Percentiles rank a stretch among this genome's conserved stretches.
These are phyloP conservation scores for Lactifluus piperatus DNA, from an alignment of 768 basidiomycete species.

Conservation along the genomic window DNA sequence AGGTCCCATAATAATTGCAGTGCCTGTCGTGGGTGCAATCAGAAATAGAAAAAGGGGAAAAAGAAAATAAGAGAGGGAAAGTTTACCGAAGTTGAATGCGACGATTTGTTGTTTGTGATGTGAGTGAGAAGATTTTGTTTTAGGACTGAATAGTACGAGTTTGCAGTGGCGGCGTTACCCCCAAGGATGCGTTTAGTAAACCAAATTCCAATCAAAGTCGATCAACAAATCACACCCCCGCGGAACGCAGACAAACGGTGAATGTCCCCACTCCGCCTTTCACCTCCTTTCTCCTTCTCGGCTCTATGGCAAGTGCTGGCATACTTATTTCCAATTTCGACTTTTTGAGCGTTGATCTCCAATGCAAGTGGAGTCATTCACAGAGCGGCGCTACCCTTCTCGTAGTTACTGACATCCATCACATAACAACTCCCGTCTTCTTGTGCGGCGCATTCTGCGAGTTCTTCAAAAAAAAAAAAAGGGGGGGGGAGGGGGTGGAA, in stretches of 20 bases:
- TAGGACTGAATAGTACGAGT: too few relatives aligned
- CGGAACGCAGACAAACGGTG: background rate
- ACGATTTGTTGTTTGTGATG: too few relatives aligned
- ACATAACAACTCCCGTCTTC: background rate
- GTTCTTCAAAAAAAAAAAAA: background rate
- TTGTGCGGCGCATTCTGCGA: background rate
- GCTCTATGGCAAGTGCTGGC: background rate
- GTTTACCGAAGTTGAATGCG: background rate
- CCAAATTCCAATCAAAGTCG: background rate
- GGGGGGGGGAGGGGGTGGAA: too few relatives aligned
- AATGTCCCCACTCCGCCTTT: background rate
- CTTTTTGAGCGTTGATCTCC: background rate
- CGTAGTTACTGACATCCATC: background rate
- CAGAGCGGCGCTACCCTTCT: background rate
- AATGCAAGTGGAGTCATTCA: conserved; percentile 1
- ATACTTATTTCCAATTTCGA: background rate
- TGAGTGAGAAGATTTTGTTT: too few relatives aligned
- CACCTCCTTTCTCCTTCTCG: background rate
- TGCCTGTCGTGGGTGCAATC: too few relatives aligned
- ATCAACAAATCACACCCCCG: background rate
- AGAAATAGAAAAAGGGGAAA: too few relatives aligned
- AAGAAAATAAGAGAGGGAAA: background rate
- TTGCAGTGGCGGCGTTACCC: too few relatives aligned
- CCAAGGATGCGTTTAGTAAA: background rate
- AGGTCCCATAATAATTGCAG: too few relatives aligned